A percentile compares a stretch with the other conserved stretches of the same genome.
phyloP scores from a whole-genome alignment of 441 rosid species.

The Flueggea neowawraea region DNA sequence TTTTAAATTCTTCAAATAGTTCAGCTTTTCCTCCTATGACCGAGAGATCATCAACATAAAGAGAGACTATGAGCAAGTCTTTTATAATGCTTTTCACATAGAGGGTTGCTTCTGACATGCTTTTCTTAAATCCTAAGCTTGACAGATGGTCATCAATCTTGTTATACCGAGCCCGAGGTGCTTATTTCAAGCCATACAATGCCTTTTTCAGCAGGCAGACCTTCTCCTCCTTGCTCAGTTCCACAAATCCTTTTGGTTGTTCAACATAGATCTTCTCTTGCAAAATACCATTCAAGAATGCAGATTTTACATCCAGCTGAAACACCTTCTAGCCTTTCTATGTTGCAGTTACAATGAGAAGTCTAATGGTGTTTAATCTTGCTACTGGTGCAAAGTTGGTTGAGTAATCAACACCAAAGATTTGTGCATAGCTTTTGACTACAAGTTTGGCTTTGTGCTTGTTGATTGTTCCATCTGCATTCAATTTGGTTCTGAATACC shows the following conservation, averaged over 20 bases:
- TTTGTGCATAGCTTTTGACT: no score
- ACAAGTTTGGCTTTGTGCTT: no score
- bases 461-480: no score
- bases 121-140: background rate
- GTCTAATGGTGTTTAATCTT: no score
- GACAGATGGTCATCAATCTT: slow-evolving; percentile 4
- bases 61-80: background rate
- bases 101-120: background rate
- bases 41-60: slow-evolving; percentile 5
- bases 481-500: no score
- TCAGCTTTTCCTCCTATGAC: background rate
- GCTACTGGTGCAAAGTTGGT: no score
- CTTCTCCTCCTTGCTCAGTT: background rate
- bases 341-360: no score
- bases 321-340: no score
- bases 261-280: no score
- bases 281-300: no score
- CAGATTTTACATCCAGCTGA: no score
- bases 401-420: no score
- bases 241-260: background rate
- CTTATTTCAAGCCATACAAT: background rate
- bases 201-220: slow-evolving; percentile 3
- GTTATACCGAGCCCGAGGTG: slow-evolving; percentile 1
- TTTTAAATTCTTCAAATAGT: background rate
- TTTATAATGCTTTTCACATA: background rate